Percentiles rank a stretch among this genome's conserved stretches.
These are phyloP conservation scores for Scheffersomyces titani DNA, from an alignment of 1,139 yeast genomes.

Conservation along the genomic window DNA sequence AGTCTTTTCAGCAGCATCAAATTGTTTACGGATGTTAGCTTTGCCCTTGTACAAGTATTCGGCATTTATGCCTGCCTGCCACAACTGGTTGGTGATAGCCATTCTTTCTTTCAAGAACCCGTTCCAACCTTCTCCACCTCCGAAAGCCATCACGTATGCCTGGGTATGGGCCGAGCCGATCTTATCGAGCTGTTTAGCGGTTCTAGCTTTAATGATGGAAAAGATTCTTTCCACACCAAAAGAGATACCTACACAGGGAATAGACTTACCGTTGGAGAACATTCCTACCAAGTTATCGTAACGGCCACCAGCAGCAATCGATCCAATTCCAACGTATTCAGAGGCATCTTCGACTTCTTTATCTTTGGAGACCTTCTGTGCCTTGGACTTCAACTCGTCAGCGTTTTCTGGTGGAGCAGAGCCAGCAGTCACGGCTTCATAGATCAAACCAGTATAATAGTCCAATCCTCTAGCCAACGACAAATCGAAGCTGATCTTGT, in stretches of 20 bases:
- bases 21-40: slow-evolving; percentile 93
- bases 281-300: slow-evolving; percentile 94
- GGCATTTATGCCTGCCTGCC: slow-evolving; percentile 87
- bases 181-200: slow-evolving; percentile 51
- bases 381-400: slow-evolving; percentile 59
- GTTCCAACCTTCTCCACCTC: slow-evolving; percentile 95
- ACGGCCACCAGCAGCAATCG: slow-evolving; percentile 98
- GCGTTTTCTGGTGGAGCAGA: slow-evolving; percentile 93
- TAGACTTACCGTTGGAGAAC: slow-evolving; percentile 91
- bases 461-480: slow-evolving; percentile 97
- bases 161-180: slow-evolving; percentile 86
- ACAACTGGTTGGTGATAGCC: slow-evolving; percentile 74
- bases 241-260: slow-evolving; percentile 96
- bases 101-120: slow-evolving; percentile 92
- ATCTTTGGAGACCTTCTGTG: slow-evolving; percentile 33
- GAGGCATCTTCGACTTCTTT: slow-evolving; percentile 85
- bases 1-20: slow-evolving; percentile 93
- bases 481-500: slow-evolving; percentile 77
- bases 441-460: slow-evolving; percentile 94
- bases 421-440: slow-evolving; percentile 92
- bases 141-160: slow-evolving; percentile 95
- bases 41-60: slow-evolving; percentile 90
- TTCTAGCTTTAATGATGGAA: slow-evolving; percentile 80
- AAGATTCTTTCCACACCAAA: slow-evolving; percentile 96
- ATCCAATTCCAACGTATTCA: slow-evolving; percentile 96